phyloP scores from a whole-genome alignment of 495 filamentous ascomycete genomes.

The Letharia lupina region DNA sequence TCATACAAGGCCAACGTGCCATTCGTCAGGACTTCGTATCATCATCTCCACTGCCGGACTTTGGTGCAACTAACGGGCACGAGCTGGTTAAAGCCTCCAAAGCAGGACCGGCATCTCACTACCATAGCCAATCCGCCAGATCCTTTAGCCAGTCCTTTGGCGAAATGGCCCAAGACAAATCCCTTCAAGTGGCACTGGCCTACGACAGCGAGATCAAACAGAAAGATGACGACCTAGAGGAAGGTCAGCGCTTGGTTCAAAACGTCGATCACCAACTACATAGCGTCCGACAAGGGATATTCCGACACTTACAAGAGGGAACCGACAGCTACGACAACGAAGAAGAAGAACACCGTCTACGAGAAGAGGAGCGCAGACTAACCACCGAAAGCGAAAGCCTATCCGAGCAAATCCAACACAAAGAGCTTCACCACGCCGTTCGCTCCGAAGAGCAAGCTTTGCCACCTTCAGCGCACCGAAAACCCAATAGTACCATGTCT shows the following conservation, averaged over 20 bases:
- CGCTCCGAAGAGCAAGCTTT: slow-evolving; percentile 17
- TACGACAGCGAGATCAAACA: slow-evolving; percentile 23
- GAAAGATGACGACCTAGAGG: slow-evolving; percentile 19
- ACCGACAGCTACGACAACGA: slow-evolving; percentile 9
- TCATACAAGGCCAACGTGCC: slow-evolving; percentile 41
- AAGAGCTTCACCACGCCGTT: slow-evolving; percentile 21
- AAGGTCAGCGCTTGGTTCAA: slow-evolving; percentile 18
- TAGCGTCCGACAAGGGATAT: slow-evolving; percentile 12
- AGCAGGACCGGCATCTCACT: slow-evolving; percentile 8
- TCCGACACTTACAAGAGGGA: slow-evolving; percentile 9
- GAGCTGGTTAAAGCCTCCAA: slow-evolving; percentile 9
- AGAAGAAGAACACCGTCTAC: slow-evolving; percentile 11
- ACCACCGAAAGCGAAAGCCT: slow-evolving; percentile 12
- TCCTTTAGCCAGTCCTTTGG: slow-evolving; percentile 24
- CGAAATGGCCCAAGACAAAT: slow-evolving; percentile 19
- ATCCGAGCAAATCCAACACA: slow-evolving; percentile 24
- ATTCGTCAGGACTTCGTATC: slow-evolving; percentile 18
- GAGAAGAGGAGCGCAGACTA: slow-evolving; percentile 13
- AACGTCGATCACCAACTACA: slow-evolving; percentile 14
- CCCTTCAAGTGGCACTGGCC: slow-evolving; percentile 19
- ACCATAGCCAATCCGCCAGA: slow-evolving; percentile 22
- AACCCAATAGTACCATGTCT: not conserved
- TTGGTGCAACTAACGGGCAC: slow-evolving; percentile 11
- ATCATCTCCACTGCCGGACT: slow-evolving; percentile 21
- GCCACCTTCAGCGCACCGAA: slow-evolving; percentile 15